phyloP scores from a whole-genome alignment of 331 rosid genomes.

The Spiraea crenata region DNA sequence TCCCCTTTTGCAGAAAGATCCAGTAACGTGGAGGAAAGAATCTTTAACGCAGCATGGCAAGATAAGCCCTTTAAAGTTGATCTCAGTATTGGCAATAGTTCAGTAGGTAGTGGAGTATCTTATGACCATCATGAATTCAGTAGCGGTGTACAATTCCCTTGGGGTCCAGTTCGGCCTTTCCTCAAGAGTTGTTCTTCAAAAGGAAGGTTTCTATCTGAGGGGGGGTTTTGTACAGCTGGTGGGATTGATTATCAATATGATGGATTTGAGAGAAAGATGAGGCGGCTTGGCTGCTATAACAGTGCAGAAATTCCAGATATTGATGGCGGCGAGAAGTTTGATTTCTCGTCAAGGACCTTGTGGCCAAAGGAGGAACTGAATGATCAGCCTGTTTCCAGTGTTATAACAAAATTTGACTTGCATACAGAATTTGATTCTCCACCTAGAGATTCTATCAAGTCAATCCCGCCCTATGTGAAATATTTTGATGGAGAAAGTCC shows the following conservation, averaged over 20 bases:
- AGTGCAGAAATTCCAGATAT: conserved; percentile 23
- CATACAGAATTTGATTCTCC: conserved; percentile 39
- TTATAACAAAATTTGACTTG: conserved; percentile 27
- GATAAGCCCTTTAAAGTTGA: conserved; percentile 37
- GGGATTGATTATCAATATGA: conserved; percentile 34
- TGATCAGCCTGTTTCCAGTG: conserved; percentile 31
- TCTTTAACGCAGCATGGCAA: conserved; percentile 39
- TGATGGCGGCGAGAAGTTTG: conserved; percentile 24
- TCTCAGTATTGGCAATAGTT: conserved; percentile 27
- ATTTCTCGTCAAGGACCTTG: conserved; percentile 25
- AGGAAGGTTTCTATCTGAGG: conserved; percentile 39
- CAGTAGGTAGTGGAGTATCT: conserved; percentile 33
- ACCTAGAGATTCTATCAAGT: conserved; percentile 21
- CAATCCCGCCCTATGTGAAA: conserved; percentile 21
- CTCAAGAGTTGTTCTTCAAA: conserved; percentile 55
- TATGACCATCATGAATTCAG: conserved; percentile 31
- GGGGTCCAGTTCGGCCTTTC: conserved; percentile 48
- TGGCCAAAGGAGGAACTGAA: conserved; percentile 28
- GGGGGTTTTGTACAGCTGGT: conserved; percentile 40
- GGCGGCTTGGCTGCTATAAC: conserved; percentile 26
- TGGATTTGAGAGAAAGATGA: conserved; percentile 39
- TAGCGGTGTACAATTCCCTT: conserved; percentile 30
- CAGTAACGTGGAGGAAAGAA: conserved; percentile 34
- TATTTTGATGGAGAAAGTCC: conserved; percentile 37
- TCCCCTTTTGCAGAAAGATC: conserved; percentile 31